Evolutionary conservation across 2,329 filamentous ascomycete species (phyloP).

Genomic region (Sporothrix schenckii): DNA sequence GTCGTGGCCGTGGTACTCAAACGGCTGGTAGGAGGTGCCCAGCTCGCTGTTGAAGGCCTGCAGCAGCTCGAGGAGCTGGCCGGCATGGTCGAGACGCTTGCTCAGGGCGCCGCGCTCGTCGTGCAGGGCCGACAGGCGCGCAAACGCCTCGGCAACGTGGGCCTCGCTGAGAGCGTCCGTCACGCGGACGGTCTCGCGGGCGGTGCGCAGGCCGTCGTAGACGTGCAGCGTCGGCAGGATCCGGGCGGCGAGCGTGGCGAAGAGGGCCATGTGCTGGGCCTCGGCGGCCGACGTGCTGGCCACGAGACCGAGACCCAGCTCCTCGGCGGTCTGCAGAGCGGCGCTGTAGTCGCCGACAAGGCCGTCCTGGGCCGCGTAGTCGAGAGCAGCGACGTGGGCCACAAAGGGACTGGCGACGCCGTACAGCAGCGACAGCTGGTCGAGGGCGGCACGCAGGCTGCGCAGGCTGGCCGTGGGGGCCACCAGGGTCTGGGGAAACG

Average conservation of each 20-base stretch:
- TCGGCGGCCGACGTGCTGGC: constrained; percentile 86
- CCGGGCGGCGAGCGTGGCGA: constrained; percentile 71
- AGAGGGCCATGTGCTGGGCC: constrained; percentile 84
- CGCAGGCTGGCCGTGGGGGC: constrained; percentile 82
- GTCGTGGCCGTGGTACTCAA: constrained; percentile 89
- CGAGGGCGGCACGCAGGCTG: constrained; percentile 78
- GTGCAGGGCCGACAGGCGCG: constrained; percentile 50
- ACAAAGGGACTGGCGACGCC: constrained; percentile 90
- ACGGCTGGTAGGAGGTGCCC: constrained; percentile 87
- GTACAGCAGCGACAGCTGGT: constrained; percentile 90
- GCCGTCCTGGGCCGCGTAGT: constrained; percentile 71
- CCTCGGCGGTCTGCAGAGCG: constrained; percentile 79
- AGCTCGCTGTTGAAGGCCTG: constrained; percentile 84
- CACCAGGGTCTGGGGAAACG: constrained; percentile 87
- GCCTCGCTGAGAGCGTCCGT: constrained; percentile 69
- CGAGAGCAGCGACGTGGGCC: constrained; percentile 86
- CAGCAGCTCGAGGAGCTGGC: constrained; percentile 69
- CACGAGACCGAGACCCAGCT: constrained; percentile 84
- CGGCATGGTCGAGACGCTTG: constrained; percentile 71
- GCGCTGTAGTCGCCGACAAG: constrained; percentile 86
- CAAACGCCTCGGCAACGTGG: constrained; percentile 67
- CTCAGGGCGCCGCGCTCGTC: constrained; percentile 50
- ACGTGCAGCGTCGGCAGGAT: constrained; percentile 77
- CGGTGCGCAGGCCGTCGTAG: constrained; percentile 75
- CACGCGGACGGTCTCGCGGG: constrained; percentile 71